Evolutionary conservation across 768 basidiomycete species (phyloP), one percentile per base, ranked within the genome.

Genomic region (Clitopilus passeckerianus): DNA sequence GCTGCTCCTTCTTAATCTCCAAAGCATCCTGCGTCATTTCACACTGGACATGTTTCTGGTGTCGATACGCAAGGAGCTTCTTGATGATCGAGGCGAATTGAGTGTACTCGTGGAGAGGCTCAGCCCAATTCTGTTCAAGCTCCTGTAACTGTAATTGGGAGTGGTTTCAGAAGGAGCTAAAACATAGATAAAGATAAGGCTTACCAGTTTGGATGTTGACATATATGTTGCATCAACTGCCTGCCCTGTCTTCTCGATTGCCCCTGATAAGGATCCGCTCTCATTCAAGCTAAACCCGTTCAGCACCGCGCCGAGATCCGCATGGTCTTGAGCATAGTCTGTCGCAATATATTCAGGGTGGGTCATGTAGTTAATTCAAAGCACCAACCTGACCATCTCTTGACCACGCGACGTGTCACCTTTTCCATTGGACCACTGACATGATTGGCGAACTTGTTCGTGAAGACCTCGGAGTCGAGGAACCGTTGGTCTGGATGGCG

Each of bases 41-140:
- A 67, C 89, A 95, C 71, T 99, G 97, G 7, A 95, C 90, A 63
- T 99, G 95, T 74, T 98, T 98, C 75, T 95, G 94, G 70, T 98
- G 96, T 44, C 97, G 91, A 74, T 95, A 99, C 0, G 86, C 86
- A 53, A 99, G 86, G 34, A 98, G 77, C 68, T 91, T 91, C 80
- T 93, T 95, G 76, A 99, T 98, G 68, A 98, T 95, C 18, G 81
- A 78, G 12, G 91, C 93, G 70, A 98, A 99, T 72, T 98, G 97
- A 57, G 88, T 77, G 72, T 98, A 98, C 70, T 98, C 95, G 65
- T 96, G 92, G 54, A 98, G 74, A 7, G 97, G 97, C 69, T 99
- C 97, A 27, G 93, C 93, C 84, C 93, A 97, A 67, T 87, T 90
- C 71, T 93, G 87, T 71, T 98, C 96, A 62, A 98, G 86, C 61